These are phyloP conservation scores for Pelargonium citronellum DNA, from an alignment of 441 rosid species.

Conservation along the genomic window DNA sequence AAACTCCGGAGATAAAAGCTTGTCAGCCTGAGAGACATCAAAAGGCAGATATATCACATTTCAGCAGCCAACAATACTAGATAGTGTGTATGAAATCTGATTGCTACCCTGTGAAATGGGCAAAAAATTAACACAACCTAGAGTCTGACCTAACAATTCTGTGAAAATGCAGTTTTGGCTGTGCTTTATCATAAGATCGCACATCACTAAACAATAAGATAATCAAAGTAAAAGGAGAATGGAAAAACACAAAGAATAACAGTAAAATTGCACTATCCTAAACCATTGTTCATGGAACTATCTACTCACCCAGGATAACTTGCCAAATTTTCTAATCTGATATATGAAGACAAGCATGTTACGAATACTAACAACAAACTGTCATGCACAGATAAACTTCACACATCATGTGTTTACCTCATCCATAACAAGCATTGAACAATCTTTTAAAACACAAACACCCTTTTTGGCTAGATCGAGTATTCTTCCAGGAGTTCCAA, in stretches of 20 bases:
- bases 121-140: neutral
- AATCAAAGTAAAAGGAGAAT: neutral
- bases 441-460: slow-evolving; percentile 83
- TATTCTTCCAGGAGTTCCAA: slow-evolving; percentile 96
- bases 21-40: slow-evolving; percentile 69
- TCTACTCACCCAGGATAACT: neutral
- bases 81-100: neutral
- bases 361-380: neutral
- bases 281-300: neutral
- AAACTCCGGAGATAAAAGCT: slow-evolving; percentile 95
- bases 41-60: slow-evolving; percentile 26
- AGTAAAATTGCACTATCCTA: neutral
- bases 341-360: neutral
- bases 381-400: slow-evolving; percentile 1
- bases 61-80: neutral
- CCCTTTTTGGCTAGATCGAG: slow-evolving; percentile 91
- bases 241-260: neutral
- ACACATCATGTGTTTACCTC: slow-evolving; percentile 49
- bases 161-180: too few relatives aligned
- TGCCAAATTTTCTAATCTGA: neutral
- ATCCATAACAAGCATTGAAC: slow-evolving; percentile 93
- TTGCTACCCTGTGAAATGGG: neutral
- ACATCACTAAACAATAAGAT: neutral
- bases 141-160: too few relatives aligned
- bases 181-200: too few relatives aligned